Evolutionary conservation across 2,329 filamentous ascomycete genomes (phyloP).

Genomic region (Colletotrichum zoysiae): DNA sequence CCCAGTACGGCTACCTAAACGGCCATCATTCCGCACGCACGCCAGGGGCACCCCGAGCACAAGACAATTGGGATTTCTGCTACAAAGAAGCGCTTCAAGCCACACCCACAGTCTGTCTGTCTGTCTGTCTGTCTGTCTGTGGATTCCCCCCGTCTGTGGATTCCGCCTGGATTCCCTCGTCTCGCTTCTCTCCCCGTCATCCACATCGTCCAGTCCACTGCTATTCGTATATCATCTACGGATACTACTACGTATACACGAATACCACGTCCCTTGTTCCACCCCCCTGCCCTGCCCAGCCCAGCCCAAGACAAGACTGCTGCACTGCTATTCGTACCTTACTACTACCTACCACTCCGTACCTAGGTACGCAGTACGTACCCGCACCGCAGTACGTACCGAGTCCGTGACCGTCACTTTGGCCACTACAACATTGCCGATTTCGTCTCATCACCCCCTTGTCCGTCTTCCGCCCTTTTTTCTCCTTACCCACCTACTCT

Average conservation of each 20-base stretch:
- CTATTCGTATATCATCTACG: no score
- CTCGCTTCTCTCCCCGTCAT: constrained; percentile 19
- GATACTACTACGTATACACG: no score
- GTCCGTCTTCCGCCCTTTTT: constrained; percentile 27
- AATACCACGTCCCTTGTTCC: no score
- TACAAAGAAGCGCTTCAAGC: constrained; percentile 41
- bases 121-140: no score
- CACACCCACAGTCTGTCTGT: constrained; percentile 13
- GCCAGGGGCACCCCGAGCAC: constrained; percentile 27
- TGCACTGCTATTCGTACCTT: no score
- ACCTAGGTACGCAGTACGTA: no score
- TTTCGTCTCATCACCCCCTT: constrained; percentile 29
- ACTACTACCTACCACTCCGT: no score
- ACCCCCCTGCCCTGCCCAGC: no score
- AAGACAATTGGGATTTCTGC: constrained; percentile 37
- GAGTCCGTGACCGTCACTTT: constrained; percentile 14
- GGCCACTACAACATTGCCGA: constrained; percentile 24
- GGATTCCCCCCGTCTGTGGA: not conserved
- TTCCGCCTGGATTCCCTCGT: constrained; percentile 24
- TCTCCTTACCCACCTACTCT: not conserved
- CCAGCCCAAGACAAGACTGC: no score
- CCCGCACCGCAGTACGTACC: no score
- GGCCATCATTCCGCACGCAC: constrained; percentile 36
- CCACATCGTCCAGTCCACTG: not conserved
- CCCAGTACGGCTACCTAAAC: constrained; percentile 29